Evolutionary conservation across 345 rosid species (phyloP).

Genomic region (Gossypium mustelinum): DNA sequence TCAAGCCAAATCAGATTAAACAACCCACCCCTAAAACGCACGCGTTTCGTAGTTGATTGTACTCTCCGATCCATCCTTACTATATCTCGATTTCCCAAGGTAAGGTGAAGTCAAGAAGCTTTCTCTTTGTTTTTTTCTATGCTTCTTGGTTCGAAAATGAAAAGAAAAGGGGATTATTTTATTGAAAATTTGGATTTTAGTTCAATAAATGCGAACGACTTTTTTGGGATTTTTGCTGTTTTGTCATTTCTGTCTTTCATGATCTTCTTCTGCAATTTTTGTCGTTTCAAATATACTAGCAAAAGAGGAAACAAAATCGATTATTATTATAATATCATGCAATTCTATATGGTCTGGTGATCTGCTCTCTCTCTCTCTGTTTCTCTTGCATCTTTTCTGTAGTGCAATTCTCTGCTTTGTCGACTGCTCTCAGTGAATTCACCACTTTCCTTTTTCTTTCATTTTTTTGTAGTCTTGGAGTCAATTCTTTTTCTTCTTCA

Average conservation of each 20-base stretch:
- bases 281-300: conserved; percentile 14
- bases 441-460: not conserved
- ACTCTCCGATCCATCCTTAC: not conserved
- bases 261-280: conserved; percentile 31
- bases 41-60: not conserved
- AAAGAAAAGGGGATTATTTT: not conserved
- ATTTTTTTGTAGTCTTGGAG: not conserved
- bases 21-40: not conserved
- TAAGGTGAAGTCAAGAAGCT: not conserved
- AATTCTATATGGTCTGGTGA: not conserved
- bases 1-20: too few species aligned
- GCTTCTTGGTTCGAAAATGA: not conserved
- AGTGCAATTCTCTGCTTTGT: conserved; percentile 30
- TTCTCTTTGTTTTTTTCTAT: not conserved
- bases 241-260: conserved; percentile 28
- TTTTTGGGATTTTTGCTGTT: conserved; percentile 24
- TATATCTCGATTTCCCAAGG: not conserved
- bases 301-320: not conserved
- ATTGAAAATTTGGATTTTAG: not conserved
- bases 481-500: not conserved
- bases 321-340: not conserved
- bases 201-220: not conserved
- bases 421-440: conserved; percentile 21
- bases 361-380: not conserved
- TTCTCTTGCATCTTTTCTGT: conserved; percentile 8